phyloP scores from a whole-genome alignment of 177 flowering plant species.

The Vitis hybrid region DNA sequence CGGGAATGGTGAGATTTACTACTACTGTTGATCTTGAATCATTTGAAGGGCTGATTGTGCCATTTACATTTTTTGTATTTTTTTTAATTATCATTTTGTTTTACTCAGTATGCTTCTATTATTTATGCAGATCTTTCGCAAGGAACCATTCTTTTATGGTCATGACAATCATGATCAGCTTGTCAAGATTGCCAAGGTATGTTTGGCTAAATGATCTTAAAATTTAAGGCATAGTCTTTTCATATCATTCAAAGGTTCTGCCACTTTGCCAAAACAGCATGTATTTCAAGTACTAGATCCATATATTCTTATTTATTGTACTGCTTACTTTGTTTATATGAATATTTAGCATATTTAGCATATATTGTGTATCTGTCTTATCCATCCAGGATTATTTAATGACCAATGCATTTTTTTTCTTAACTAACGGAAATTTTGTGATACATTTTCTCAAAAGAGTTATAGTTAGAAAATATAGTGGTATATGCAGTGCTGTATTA shows the following conservation, averaged over 20 bases:
- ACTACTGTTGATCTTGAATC: conserved; percentile 1
- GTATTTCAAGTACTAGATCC: no score
- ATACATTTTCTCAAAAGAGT: no score
- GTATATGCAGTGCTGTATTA: no score
- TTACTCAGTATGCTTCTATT: background rate
- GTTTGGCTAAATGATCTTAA: background rate
- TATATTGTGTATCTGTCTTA: no score
- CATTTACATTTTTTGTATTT: background rate
- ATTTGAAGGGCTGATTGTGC: background rate
- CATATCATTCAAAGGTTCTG: background rate
- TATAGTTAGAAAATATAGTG: no score
- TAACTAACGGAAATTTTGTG: no score
- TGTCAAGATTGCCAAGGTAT: conserved; percentile 73
- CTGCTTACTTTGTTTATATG: no score
- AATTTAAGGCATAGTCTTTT: background rate
- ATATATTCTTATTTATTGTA: no score
- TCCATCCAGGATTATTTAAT: no score
- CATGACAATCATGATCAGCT: conserved; percentile 81
- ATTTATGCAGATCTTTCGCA: conserved; percentile 56
- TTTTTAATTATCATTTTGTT: background rate
- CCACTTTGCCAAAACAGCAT: no score
- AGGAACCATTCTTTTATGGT: conserved; percentile 73
- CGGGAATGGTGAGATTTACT: conserved; percentile 73
- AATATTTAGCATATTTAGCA: no score
- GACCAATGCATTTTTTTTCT: no score